Percentiles rank a stretch among this genome's conserved stretches.
Evolutionary conservation across 2,329 filamentous ascomycete genomes (phyloP).

Genomic region (Claviceps cyperi): DNA sequence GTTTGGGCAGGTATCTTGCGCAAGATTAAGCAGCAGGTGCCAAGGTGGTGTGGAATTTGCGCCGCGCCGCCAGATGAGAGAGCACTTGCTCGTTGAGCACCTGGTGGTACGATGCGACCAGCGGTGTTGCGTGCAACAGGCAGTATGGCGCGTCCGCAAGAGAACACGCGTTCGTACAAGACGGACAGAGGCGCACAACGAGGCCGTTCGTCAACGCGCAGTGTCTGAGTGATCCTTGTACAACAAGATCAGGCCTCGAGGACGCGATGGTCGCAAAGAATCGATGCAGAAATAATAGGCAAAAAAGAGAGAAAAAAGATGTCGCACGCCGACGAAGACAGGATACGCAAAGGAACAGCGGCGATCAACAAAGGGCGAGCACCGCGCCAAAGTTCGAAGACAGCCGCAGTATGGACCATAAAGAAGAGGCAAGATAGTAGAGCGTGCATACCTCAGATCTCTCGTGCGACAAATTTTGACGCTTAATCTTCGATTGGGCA

Average conservation of each 20-base stretch:
- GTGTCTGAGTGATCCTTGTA: background rate
- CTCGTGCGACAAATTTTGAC: slow-evolving; percentile 4
- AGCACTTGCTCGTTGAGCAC: slow-evolving; percentile 3
- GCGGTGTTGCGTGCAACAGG: background rate
- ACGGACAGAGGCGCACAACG: background rate
- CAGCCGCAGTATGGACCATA: background rate
- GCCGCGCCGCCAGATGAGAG: background rate
- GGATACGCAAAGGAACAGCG: background rate
- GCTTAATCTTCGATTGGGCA: background rate
- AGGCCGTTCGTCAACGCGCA: background rate
- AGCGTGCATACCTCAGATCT: slow-evolving; percentile 2
- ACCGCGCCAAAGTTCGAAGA: background rate
- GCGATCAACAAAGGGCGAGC: background rate
- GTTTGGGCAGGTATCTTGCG: slow-evolving; percentile 11
- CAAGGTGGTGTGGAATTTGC: background rate
- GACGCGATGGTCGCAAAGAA: background rate
- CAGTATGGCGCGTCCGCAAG: background rate
- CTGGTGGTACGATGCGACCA: background rate
- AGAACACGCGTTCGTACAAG: background rate
- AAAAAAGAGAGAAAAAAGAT: background rate
- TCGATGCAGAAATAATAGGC: background rate
- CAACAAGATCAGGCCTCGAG: background rate
- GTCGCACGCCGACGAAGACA: background rate
- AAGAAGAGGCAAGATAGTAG: background rate
- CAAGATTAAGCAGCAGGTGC: background rate